Evolutionary conservation across 2,329 filamentous ascomycete genomes (phyloP), one percentile per base, ranked within the genome.

Genomic region (Fusarium sp.): DNA sequence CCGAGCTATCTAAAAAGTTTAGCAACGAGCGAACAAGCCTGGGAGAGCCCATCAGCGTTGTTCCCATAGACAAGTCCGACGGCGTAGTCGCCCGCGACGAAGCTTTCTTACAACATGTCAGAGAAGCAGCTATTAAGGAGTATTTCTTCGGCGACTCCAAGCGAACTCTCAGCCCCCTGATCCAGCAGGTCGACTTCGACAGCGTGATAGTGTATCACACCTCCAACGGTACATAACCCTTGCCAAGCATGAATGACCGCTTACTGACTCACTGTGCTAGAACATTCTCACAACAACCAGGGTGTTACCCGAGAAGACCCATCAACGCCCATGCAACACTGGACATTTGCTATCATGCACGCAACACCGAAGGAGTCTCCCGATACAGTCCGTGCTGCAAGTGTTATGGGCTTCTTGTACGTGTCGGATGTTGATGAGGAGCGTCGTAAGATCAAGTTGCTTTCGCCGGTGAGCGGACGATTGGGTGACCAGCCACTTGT

Each of bases 121-220:
- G 92, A 46, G 93, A 97, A 76, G 89, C 92, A 1, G 88, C 92
- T 54, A 94, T 98, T 56, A 92, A 92, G 73, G 92, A 95, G 75
- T 99, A 99, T 81, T 99, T 99, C 83, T 99, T 98, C 78, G 96
- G 96, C 13, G 92, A 93, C 69, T 82, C 87, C 3, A 90, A 89
- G 68, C 88, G 92, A 63, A 92, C 93, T 0, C 85, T 99, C 4
- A 96, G 93, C 48, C 96, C 96, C 0, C 92, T 95, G 75, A 97
- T 94, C 10, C 93, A 97, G 76, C 92, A 92, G 64, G 89, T 97
- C 7, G 91, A 94, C 69, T 96, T 94, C 78, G 86, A 90, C 64
- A 89, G 90, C 12, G 80, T 98, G 41, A 86, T 89, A 4, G 87
- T 98, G 45, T 97, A 93, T 84, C 89, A 88, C 69, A 85, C 92